These are phyloP conservation scores for Amauroascus niger DNA, from an alignment of 2,329 filamentous ascomycete genomes.

Conservation along the genomic window DNA sequence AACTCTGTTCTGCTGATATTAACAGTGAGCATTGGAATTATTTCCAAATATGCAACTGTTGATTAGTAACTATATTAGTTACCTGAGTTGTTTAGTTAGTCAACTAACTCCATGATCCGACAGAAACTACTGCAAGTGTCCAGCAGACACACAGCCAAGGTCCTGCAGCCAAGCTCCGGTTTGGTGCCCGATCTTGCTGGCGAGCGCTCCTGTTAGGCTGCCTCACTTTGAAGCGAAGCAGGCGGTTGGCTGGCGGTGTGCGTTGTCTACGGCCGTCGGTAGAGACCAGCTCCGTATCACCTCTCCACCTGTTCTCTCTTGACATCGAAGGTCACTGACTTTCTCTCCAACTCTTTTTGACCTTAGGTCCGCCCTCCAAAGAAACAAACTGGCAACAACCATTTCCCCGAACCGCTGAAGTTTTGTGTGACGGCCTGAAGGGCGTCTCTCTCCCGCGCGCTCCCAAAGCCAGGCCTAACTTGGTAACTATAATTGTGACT, in stretches of 20 bases:
- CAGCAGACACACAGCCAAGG: not conserved
- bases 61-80: no score
- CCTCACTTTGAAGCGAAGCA: slow-evolving; percentile 10
- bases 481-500: not conserved
- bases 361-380: no score
- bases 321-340: not conserved
- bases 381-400: no score
- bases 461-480: not conserved
- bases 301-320: not conserved
- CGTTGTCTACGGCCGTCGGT: not conserved
- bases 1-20: no score
- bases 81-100: no score
- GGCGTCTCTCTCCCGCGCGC: not conserved
- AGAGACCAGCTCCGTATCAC: not conserved
- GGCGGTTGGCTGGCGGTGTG: slow-evolving; percentile 5
- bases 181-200: slow-evolving; percentile 10
- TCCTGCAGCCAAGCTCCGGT: slow-evolving; percentile 1
- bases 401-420: no score
- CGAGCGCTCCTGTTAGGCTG: slow-evolving; percentile 2
- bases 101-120: not conserved
- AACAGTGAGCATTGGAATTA: no score
- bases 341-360: no score
- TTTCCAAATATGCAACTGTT: no score
- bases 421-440: not conserved
- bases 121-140: slow-evolving; percentile 6